Percentiles rank a stretch among this genome's conserved stretches.
Evolutionary conservation across 2,329 filamentous ascomycete genomes (phyloP).

Genomic region (Aspergillus oerlinghausenensis): DNA sequence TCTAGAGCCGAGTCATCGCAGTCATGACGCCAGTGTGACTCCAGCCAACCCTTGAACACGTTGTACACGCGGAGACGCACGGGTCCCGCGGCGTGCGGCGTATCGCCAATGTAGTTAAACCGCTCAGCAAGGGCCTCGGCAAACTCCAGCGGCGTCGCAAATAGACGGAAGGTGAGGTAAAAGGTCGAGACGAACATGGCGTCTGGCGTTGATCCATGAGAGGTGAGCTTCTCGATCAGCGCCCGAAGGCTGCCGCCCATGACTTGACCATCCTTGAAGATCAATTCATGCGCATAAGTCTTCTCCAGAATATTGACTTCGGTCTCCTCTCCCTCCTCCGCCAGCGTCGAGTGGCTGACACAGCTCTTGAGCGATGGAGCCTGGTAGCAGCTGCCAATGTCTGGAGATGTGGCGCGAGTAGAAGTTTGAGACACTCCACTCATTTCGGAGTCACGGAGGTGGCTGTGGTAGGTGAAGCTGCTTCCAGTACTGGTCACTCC

Average conservation of each 20-base stretch:
- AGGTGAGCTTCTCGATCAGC: conserved; percentile 88
- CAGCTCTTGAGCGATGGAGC: conserved; percentile 65
- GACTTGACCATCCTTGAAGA: conserved; percentile 94
- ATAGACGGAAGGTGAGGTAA: conserved; percentile 91
- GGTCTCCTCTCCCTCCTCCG: conserved; percentile 71
- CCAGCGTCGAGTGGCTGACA: conserved; percentile 59
- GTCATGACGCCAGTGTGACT: conserved; percentile 87
- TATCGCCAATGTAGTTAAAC: conserved; percentile 85
- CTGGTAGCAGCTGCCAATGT: conserved; percentile 53
- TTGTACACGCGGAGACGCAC: conserved; percentile 92
- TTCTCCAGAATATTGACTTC: conserved; percentile 85
- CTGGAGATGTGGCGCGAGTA: conserved; percentile 83
- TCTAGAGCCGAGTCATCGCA: conserved; percentile 71
- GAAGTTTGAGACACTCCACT: conserved; percentile 78
- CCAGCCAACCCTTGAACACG: conserved; percentile 93
- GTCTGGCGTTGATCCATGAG: conserved; percentile 88
- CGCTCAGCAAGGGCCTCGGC: conserved; percentile 80
- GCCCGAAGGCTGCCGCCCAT: conserved; percentile 86
- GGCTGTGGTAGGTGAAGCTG: conserved; percentile 71
- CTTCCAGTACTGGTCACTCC: conserved; percentile 73
- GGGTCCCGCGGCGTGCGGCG: conserved; percentile 67
- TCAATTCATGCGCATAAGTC: conserved; percentile 84
- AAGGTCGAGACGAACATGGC: conserved; percentile 89
- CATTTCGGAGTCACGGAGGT: conserved; percentile 68
- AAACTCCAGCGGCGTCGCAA: conserved; percentile 75